Base-by-base conservation (phyloP, 2,329 filamentous ascomycete species). In the Microcera coccophila region DNA sequence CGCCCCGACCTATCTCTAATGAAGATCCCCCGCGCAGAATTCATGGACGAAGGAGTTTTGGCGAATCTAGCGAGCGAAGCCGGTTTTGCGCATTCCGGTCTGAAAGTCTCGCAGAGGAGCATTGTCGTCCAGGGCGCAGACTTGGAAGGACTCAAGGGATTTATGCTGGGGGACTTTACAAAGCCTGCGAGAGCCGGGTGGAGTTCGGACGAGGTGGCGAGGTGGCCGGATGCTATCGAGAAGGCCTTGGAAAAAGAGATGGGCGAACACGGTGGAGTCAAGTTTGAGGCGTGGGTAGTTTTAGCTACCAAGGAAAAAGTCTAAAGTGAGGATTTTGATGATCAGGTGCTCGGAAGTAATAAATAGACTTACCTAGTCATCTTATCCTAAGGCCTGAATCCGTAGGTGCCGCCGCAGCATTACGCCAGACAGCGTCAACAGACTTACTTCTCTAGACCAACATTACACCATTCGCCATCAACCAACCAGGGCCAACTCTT, bases 1-100 rank as follows among this genome's bases (percentile, higher is more conserved):
- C 49, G 58, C 7, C 57, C 57, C 2, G 60, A 65, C 31, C 38
- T 59, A 17, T 50, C 59, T 1, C 51, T 38, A 3, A 49, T 64
- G 42, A 47, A 42, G 12, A 39, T 55, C 4, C 60, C 60, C 2
- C 47, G 52, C 5, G 54, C 57, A 3, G 47, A 61, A 22, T 62
- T 61, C 21, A 24, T 52, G 3, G 19, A 55, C 9, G 45, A 55
- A 2, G 60, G 58, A 1, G 45, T 53, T 11, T 33, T 63, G 21
- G 40, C 57, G 20, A 44, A 48, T 7, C 33, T 53, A 1, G 36
- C 47, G 1, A 16, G 36, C 3, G 49, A 59, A 33, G 61, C 52
- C 4, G 60, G 60, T 0, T 62, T 62, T 20, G 42, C 48, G 4
- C 16, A 40, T 16, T 38, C 37, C 0, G 43, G 40, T 3, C 48